Base-by-base conservation (phyloP, 768 basidiomycete species). In the Lentinula detonsa region DNA sequence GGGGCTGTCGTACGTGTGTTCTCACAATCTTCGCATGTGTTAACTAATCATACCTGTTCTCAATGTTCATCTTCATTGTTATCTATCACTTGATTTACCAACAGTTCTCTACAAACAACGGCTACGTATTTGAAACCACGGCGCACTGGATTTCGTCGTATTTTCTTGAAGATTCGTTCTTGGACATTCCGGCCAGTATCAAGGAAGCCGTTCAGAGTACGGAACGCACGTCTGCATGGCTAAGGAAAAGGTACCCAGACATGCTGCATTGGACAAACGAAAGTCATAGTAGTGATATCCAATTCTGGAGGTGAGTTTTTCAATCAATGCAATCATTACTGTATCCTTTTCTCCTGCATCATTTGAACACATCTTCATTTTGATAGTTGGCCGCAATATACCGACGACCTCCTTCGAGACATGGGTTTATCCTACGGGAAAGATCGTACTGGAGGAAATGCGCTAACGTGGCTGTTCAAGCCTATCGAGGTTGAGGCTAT, bases 131-230 rank as follows among this genome's bases (percentile, higher is more conserved):
- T 56, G 86, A 88, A 70, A 78, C 81, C 1, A 72, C 71, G 1
- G 78, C 86, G 0, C 85, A 88, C 64, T 88, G 85, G 85, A 84
- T 86, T 51, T 85, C 85, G 0, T 77, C 84, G 4, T 85, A 85
- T 65, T 86, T 88, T 65, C 77, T 81, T 0, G 70, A 68, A 1
- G 87, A 89, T 62, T 63, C 68, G 7, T 79, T 72, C 64, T 70
- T 88, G 75, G 73, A 71, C 1, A 67, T 87, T 4, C 83, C 86
- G 0, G 61, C 67, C 3, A 75, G 79, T 0, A 62, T 72, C 0
- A 80, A 82, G 53, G 78, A 79, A 9, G 86, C 86, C 0, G 64
- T 76, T 21, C 72, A 57, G 0, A 65, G 69, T 23, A 74, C 83
- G 0, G 82, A 82, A 55, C 69, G 74, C 3, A 72, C 77, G 5